phyloP scores from a whole-genome alignment of 1,139 yeast genomes.

The Geotrichum reessii region DNA sequence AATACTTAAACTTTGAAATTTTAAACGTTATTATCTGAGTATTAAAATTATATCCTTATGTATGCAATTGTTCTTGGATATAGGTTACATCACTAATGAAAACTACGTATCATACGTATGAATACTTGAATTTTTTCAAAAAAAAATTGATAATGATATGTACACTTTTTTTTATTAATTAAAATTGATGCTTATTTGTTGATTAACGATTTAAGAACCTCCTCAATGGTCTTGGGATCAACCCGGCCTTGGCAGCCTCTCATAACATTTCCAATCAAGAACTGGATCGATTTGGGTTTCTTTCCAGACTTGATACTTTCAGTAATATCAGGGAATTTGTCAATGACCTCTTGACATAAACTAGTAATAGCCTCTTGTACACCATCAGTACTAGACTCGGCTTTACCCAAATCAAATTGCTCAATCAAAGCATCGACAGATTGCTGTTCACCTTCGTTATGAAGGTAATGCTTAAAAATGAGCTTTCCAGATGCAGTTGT shows the following conservation, averaged over 20 bases:
- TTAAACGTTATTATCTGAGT: no score
- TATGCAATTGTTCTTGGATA: no score
- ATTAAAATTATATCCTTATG: no score
- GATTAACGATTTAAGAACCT: conserved; percentile 6
- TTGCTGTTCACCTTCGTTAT: conserved; percentile 38
- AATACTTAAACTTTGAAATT: no score
- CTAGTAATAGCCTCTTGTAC: conserved; percentile 45
- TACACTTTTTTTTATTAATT: background rate
- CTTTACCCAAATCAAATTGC: conserved; percentile 49
- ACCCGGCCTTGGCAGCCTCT: conserved; percentile 56
- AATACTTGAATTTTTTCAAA: no score
- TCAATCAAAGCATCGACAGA: conserved; percentile 45
- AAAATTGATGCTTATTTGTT: background rate
- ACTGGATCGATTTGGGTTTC: conserved; percentile 59
- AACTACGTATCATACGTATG: no score
- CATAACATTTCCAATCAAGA: conserved; percentile 82
- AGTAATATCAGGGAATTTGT: conserved; percentile 52
- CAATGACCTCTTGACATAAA: conserved; percentile 51
- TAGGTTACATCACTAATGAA: no score
- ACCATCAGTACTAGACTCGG: conserved; percentile 30
- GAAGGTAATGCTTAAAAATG: conserved; percentile 54
- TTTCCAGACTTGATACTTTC: conserved; percentile 53
- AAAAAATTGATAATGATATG: no score
- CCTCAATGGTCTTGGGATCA: conserved; percentile 26
- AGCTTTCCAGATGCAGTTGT: conserved; percentile 62